Evolutionary conservation across 148 eudicot species (phyloP), one percentile per base, ranked within the genome.

Genomic region (Spergularia marina): DNA sequence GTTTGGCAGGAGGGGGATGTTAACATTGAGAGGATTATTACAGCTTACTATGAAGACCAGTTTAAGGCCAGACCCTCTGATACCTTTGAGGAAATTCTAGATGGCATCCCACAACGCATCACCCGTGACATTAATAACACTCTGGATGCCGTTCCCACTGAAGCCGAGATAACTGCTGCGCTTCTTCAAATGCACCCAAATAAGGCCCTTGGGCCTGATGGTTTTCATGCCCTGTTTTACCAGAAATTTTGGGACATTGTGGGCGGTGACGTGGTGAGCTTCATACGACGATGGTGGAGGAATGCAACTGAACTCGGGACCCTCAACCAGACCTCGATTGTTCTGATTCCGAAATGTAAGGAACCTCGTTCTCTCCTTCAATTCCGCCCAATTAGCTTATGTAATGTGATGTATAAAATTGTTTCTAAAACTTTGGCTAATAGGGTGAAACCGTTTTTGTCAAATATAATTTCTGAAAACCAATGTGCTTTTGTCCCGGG

Each of bases 51-150:
- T 6, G 17, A 30, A 0, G 10, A 14, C 0, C 59, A 54, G 0
- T 70, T 70, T 12, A 1, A 2, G 0, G 1, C 72, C 10, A 7
- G 59, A 0, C 4, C 1, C 16, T 12, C 73, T 5, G 14, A 6
- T 4, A 10, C 4, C 6, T 9, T 30, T 34, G 47, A 70, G 0
- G 61, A 53, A 0, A 60, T 40, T 0, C 14, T 70, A 4, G n/a
- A 7, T 0, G 60, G 60, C 0, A 7, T 70, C 0, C 5, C 2
- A 0, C 14, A 2, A 4, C 1, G 1, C 2, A 47, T 53, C 0
- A 53, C 11, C 4, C 13, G 23, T 2, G 20, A 53, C 1, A 51
- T 30, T 41, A 54, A 21, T 13, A 2, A 0, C 2, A 9, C 0
- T 4, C 10, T 67, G 23, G 30, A 17, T 0, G 7, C 4, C 0